phyloP scores from a whole-genome alignment of 1,284 basidiomycete species.

The Pulchroboletus neoregius region DNA sequence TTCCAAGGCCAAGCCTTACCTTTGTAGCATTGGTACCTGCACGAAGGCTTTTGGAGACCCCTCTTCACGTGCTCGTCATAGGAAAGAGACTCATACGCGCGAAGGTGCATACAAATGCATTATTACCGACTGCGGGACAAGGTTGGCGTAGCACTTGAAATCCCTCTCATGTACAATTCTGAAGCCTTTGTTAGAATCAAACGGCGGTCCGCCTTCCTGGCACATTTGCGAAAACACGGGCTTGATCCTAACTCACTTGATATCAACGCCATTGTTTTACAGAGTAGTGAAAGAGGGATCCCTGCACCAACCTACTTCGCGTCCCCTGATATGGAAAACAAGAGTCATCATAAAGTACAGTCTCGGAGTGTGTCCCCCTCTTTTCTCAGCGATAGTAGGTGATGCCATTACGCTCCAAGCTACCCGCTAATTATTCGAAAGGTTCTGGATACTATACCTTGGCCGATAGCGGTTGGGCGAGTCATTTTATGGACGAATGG shows the following conservation, averaged over 20 bases:
- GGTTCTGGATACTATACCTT: slow-evolving; percentile 8
- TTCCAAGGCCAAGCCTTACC: slow-evolving; percentile 47
- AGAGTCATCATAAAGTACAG: slow-evolving; percentile 1
- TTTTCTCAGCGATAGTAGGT: slow-evolving; percentile 17
- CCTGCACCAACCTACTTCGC: not conserved
- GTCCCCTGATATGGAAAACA: slow-evolving; percentile 3
- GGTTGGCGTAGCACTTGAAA: slow-evolving; percentile 33
- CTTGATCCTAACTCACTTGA: slow-evolving; percentile 30
- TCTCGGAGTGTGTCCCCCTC: slow-evolving; percentile 8
- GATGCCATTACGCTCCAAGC: not conserved
- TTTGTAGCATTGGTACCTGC: slow-evolving; percentile 46
- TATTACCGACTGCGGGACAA: slow-evolving; percentile 41
- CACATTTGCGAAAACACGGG: slow-evolving; percentile 51
- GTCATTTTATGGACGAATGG: slow-evolving; percentile 6
- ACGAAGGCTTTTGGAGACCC: slow-evolving; percentile 54
- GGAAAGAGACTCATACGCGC: slow-evolving; percentile 50
- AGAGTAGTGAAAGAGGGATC: not conserved
- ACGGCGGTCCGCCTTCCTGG: slow-evolving; percentile 52
- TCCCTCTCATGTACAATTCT: not conserved
- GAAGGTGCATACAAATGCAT: slow-evolving; percentile 44
- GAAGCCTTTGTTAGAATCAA: slow-evolving; percentile 46
- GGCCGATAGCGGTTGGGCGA: not conserved
- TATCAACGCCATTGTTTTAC: slow-evolving; percentile 12
- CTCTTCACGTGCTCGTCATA: slow-evolving; percentile 59
- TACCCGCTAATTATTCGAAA: slow-evolving; percentile 14